Conservation (phyloP, 1,284 basidiomycete species). For the Heliocybe sulcata region DNA sequence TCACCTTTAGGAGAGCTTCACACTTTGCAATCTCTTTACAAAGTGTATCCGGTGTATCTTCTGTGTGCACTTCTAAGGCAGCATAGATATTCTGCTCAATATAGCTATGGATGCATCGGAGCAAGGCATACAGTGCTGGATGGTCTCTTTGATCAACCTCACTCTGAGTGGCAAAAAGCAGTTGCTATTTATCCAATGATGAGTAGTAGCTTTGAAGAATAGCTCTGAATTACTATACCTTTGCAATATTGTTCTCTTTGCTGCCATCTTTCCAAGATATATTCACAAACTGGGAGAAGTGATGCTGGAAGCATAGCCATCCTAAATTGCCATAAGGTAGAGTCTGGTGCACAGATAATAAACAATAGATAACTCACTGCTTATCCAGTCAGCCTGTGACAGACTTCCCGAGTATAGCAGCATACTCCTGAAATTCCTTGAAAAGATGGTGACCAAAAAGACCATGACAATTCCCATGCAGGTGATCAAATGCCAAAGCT, state of each 20-base stretch:
- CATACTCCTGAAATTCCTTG: neutral
- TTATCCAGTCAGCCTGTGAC: neutral
- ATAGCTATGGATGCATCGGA: slow-evolving; percentile 21
- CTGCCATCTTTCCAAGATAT: slow-evolving; percentile 17
- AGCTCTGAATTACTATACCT: slow-evolving; percentile 20
- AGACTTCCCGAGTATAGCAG: neutral
- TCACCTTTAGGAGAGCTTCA: slow-evolving; percentile 14
- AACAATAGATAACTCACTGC: neutral
- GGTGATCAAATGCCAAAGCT: slow-evolving; percentile 8
- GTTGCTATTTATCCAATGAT: too few species aligned
- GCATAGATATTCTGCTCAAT: slow-evolving; percentile 22
- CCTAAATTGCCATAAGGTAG: neutral
- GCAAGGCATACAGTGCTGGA: slow-evolving; percentile 14
- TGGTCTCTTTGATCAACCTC: slow-evolving; percentile 12
- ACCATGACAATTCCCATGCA: slow-evolving; percentile 8
- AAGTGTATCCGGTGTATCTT: slow-evolving; percentile 18
- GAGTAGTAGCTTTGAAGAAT: too few species aligned
- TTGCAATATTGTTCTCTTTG: slow-evolving; percentile 30
- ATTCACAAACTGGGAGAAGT: slow-evolving; percentile 4
- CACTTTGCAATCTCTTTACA: slow-evolving; percentile 14
- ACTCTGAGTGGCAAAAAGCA: slow-evolving; percentile 22
- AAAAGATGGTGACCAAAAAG: slow-evolving; percentile 8
- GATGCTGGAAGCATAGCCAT: slow-evolving; percentile 6
- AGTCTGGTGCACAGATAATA: neutral
- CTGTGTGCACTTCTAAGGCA: slow-evolving; percentile 23